Evolutionary conservation across 805 yeast species (phyloP), one percentile per base, ranked within the genome.

Genomic region (Yarrowia porcina): DNA sequence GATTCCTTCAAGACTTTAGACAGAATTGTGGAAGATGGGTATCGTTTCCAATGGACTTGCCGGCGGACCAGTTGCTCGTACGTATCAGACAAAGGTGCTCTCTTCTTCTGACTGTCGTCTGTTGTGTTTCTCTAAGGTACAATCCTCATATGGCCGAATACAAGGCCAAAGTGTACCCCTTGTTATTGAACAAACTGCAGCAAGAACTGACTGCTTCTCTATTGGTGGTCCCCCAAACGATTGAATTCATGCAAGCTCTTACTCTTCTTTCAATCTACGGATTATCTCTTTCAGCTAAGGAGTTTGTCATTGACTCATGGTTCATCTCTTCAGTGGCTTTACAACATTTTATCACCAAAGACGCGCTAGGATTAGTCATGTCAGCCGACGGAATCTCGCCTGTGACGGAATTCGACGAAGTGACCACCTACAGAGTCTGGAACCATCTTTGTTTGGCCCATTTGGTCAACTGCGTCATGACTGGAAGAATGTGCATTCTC

Each of bases 1-100:
- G 76, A 17, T 72, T 88, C 39, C 73, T 88, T 66, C 79, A 78
- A 61, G 81, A 80, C 50, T 89, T 88, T 70, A 75, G 87, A 44
- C 82, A 84, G 54, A 80, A 87, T 68, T 88, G 85, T 69, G 90
- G 91, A 4, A 78, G 90, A 30, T 89, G 96, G 96, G 84, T 87
- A 3, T 83, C 88, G 61, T 83, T 88, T 57, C 90, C 92, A 0
- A 80, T 80, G 30, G 75, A 75, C 13, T 69, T 81, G 35, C 70
- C 84, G 4, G 79, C 86, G 0, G 79, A 75, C 18, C 76, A 74
- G 35, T 74, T 88, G 21, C 75, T 87, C 10, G 79, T 76, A 5
- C 72, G 80, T 33, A 77, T 88, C 42, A 64, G 69, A 23, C 67
- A 68, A 15, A 77, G 79, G 38, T 84, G 89, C 20, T 84, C 92